phyloP scores from a whole-genome alignment of 2,329 filamentous ascomycete genomes.

The Davidsoniella virescens region DNA sequence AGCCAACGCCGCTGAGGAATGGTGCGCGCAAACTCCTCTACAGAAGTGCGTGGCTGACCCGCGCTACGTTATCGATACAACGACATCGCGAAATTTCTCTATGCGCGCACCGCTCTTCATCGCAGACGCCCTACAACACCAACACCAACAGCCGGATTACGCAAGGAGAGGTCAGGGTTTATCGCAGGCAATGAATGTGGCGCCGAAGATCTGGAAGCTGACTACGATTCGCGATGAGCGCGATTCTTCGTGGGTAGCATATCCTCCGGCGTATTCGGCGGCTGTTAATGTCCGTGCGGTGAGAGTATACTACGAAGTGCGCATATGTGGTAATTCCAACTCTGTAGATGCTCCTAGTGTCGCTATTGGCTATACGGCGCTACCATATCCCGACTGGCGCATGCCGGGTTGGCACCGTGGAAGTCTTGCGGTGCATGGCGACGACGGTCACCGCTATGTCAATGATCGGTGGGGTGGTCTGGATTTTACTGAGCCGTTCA shows the following conservation, averaged over 20 bases:
- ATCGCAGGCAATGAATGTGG: constrained; percentile 19
- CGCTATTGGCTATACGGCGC: constrained; percentile 53
- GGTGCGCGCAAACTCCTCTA: constrained; percentile 47
- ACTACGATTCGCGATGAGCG: constrained; percentile 26
- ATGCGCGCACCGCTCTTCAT: constrained; percentile 19
- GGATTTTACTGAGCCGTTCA: constrained; percentile 48
- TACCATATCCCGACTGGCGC: constrained; percentile 62
- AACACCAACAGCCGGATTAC: constrained; percentile 13
- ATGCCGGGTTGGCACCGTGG: constrained; percentile 70
- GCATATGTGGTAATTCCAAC: constrained; percentile 30
- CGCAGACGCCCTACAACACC: constrained; percentile 26
- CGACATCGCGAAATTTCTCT: constrained; percentile 35
- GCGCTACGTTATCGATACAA: constrained; percentile 17
- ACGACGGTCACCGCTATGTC: constrained; percentile 61
- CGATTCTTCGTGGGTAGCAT: constrained; percentile 50
- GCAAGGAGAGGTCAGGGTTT: constrained; percentile 19
- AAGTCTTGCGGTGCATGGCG: constrained; percentile 59
- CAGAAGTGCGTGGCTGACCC: constrained; percentile 31
- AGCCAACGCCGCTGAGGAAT: constrained; percentile 46
- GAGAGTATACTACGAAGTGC: constrained; percentile 55
- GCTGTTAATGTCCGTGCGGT: constrained; percentile 21
- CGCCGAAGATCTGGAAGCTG: constrained; percentile 36
- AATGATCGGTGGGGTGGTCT: constrained; percentile 61
- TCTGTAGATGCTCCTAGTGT: constrained; percentile 28
- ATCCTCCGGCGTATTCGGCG: constrained; percentile 52